A percentile compares a stretch with the other conserved stretches of the same genome.
These are phyloP conservation scores for Chaetomidium leptoderma DNA, from an alignment of 495 filamentous ascomycete species.

Conservation along the genomic window DNA sequence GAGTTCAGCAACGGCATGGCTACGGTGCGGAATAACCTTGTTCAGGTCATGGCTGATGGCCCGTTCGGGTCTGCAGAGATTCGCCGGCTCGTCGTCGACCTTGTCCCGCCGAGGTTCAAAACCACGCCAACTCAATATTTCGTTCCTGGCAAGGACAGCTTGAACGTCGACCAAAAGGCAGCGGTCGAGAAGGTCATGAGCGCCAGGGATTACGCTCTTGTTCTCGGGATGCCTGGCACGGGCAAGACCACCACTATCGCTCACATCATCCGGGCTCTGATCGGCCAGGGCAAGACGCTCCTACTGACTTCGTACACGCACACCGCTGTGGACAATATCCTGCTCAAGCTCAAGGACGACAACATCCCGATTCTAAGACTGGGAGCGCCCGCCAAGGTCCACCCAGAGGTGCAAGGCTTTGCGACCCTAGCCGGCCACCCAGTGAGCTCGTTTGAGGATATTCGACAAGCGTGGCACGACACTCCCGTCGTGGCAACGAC, in stretches of 20 bases:
- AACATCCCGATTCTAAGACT: constrained; percentile 77
- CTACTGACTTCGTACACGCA: constrained; percentile 94
- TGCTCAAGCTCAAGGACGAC: constrained; percentile 80
- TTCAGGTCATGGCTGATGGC: constrained; percentile 83
- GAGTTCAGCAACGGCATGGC: constrained; percentile 99
- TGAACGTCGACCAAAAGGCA: constrained; percentile 81
- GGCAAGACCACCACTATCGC: constrained; percentile 97
- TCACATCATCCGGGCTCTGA: constrained; percentile 89
- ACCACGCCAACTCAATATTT: constrained; percentile 53
- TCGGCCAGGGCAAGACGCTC: constrained; percentile 85
- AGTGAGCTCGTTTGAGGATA: constrained; percentile 72
- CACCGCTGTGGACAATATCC: constrained; percentile 94
- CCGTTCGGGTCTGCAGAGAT: constrained; percentile 66
- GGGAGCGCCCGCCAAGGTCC: constrained; percentile 76
- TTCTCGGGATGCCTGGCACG: constrained; percentile 96
- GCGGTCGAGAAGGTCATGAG: constrained; percentile 94
- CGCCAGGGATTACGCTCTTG: constrained; percentile 87
- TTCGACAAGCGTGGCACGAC: constrained; percentile 73
- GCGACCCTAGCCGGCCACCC: constrained; percentile 67
- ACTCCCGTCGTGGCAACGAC: constrained; percentile 90
- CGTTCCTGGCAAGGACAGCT: constrained; percentile 50
- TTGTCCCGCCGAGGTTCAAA: constrained; percentile 69
- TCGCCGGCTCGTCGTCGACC: constrained; percentile 71
- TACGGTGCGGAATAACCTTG: constrained; percentile 83
- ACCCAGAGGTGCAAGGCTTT: constrained; percentile 80